Base-by-base conservation (phyloP, 148 eudicot species). In the Rhododendron kiyosumense region DNA sequence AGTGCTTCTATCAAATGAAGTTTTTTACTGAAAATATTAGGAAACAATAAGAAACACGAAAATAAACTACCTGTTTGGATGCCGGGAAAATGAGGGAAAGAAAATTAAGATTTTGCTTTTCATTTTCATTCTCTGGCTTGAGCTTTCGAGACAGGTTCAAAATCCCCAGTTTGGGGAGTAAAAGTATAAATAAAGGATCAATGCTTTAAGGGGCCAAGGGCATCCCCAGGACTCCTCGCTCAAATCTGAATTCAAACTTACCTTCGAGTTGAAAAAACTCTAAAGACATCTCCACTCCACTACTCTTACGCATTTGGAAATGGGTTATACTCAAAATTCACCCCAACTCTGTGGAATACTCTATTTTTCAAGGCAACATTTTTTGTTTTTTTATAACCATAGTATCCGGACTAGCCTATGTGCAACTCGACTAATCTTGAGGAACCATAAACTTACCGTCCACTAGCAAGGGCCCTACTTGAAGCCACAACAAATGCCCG, bases 151-250 rank as follows among this genome's bases (percentile, higher is more conserved):
- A 89, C 17, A 95, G 92, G 2, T 89, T 79, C 28, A 91, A 38
- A 36, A 94, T 90, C 0, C 98, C 97, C 18, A 95, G 84, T 24
- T 88, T 93, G 82, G 22, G 63, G 63, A 18, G 59, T 52, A 52
- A 17, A 36, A 57, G 24, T 3, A 57, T 18, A 54, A 20, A 17
- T 52, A 17, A 57, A 57, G 63, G 63, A 17, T 57, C 63, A 5
- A 57, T 57, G 63, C 63, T 18, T 22, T 17, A 18, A 57, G 63
- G 63, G 63, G 63, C 59, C 59, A 52, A 52, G 14, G 4, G 3
- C 63, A 57, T 57, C 22, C 18, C 63, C 63, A 18, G 59, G 59
- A 13, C 22, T 57, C 63, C 63, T 18, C 3, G 65, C 65, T 59
- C 65, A 20, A 59, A 7, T 59, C n/a, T 59, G 65, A 22, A 59